phyloP scores from a whole-genome alignment of 2,329 filamentous ascomycete genomes.

The Fusarium sp. region DNA sequence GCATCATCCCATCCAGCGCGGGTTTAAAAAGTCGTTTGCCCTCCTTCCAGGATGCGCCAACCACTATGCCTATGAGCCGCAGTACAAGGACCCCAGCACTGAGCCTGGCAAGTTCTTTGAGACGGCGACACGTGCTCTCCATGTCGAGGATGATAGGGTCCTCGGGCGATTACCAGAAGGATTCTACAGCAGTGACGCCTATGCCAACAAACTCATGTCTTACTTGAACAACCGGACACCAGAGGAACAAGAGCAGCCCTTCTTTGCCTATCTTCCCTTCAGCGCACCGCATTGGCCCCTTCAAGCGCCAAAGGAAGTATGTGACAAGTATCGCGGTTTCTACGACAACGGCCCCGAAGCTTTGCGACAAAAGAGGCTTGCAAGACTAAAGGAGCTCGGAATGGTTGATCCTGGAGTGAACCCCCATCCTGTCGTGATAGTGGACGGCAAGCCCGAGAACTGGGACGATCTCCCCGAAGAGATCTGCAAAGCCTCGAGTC shows the following conservation, averaged over 20 bases:
- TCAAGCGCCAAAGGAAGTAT: neutral
- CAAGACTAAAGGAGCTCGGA: constrained; percentile 6
- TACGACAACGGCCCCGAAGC: constrained; percentile 50
- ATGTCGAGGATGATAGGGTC: neutral
- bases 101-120: constrained; percentile 11
- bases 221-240: constrained; percentile 12
- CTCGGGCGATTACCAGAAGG: neutral
- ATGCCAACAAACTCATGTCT: neutral
- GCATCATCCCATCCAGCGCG: neutral
- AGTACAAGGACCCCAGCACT: neutral
- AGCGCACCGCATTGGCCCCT: constrained; percentile 14
- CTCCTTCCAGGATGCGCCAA: constrained; percentile 63
- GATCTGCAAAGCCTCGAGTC: constrained; percentile 42
- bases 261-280: constrained; percentile 63
- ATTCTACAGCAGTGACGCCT: constrained; percentile 1
- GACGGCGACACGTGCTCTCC: constrained; percentile 1
- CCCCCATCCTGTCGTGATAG: neutral
- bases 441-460: neutral
- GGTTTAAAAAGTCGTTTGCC: constrained; percentile 48
- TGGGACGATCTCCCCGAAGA: constrained; percentile 42
- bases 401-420: neutral
- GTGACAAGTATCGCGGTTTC: constrained; percentile 44
- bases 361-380: neutral
- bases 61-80: constrained; percentile 58
- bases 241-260: constrained; percentile 53